phyloP scores from a whole-genome alignment of 768 basidiomycete species.

The Rhizopogon vinicolor region DNA sequence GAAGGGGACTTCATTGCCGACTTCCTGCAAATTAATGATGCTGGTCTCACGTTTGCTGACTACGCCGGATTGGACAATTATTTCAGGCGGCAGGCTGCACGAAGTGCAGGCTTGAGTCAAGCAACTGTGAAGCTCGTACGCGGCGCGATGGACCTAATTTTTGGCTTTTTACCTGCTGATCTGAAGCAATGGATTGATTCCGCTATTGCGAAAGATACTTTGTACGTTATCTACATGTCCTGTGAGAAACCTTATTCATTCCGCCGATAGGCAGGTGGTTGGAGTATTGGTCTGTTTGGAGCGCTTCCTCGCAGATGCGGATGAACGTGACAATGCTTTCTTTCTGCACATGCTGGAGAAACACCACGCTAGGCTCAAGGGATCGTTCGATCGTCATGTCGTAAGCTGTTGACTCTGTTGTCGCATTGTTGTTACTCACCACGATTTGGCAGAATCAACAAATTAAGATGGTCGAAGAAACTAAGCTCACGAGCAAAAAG shows the following conservation, averaged over 20 bases:
- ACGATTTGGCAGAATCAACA: slow-evolving; percentile 62
- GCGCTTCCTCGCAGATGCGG: slow-evolving; percentile 68
- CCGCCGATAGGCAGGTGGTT: slow-evolving; percentile 64
- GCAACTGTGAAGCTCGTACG: slow-evolving; percentile 77
- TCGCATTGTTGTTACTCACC: slow-evolving; percentile 1
- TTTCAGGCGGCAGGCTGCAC: slow-evolving; percentile 87
- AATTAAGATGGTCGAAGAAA: slow-evolving; percentile 83
- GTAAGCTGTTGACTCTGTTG: slow-evolving; percentile 33
- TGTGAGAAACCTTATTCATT: slow-evolving; percentile 3
- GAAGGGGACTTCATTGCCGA: slow-evolving; percentile 89
- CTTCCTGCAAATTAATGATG: slow-evolving; percentile 89
- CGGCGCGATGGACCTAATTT: slow-evolving; percentile 91
- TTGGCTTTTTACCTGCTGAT: slow-evolving; percentile 85
- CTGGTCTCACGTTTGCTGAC: slow-evolving; percentile 89
- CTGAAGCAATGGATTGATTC: slow-evolving; percentile 82
- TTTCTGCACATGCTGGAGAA: slow-evolving; percentile 79
- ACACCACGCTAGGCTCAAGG: slow-evolving; percentile 73
- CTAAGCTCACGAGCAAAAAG: slow-evolving; percentile 88
- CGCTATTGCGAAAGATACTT: slow-evolving; percentile 66
- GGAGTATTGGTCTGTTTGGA: slow-evolving; percentile 81
- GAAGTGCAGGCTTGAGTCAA: slow-evolving; percentile 60
- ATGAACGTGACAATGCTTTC: slow-evolving; percentile 68
- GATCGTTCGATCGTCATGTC: slow-evolving; percentile 72
- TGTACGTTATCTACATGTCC: slow-evolving; percentile 41
- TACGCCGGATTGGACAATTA: slow-evolving; percentile 93